Evolutionary conservation across 2,329 filamentous ascomycete species (phyloP).

Genomic region (Simplicillium aogashimaense): DNA sequence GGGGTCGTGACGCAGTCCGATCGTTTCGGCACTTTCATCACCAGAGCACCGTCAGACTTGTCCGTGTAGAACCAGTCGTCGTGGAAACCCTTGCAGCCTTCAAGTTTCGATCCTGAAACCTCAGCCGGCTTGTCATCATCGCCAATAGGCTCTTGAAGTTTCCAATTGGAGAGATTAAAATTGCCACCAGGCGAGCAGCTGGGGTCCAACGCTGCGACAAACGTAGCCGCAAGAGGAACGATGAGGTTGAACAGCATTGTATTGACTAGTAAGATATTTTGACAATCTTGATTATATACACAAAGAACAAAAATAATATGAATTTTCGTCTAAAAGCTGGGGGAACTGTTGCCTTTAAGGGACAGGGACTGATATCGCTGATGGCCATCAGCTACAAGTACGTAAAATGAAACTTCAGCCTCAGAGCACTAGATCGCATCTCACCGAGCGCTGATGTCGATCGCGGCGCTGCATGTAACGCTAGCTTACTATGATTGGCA

Average conservation of each 20-base stretch:
- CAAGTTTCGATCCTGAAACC: conserved; percentile 18
- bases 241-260: background rate
- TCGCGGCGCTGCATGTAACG: no score
- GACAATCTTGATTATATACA: background rate
- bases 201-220: background rate
- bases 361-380: background rate
- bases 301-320: background rate
- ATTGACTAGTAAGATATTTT: background rate
- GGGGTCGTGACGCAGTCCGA: conserved; percentile 25
- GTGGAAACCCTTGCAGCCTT: conserved; percentile 23
- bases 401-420: background rate
- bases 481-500: no score
- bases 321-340: background rate
- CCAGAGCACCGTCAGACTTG: conserved; percentile 17
- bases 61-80: conserved; percentile 24
- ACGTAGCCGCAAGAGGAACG: background rate
- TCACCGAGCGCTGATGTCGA: background rate
- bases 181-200: conserved; percentile 13
- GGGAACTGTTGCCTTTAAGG: background rate
- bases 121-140: conserved; percentile 6
- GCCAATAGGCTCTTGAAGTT: conserved; percentile 28
- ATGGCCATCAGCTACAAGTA: background rate
- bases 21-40: conserved; percentile 28
- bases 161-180: conserved; percentile 20
- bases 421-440: background rate